Evolutionary conservation across 495 filamentous ascomycete genomes (phyloP), one percentile per base, ranked within the genome.

Genomic region (Podospora didyma): DNA sequence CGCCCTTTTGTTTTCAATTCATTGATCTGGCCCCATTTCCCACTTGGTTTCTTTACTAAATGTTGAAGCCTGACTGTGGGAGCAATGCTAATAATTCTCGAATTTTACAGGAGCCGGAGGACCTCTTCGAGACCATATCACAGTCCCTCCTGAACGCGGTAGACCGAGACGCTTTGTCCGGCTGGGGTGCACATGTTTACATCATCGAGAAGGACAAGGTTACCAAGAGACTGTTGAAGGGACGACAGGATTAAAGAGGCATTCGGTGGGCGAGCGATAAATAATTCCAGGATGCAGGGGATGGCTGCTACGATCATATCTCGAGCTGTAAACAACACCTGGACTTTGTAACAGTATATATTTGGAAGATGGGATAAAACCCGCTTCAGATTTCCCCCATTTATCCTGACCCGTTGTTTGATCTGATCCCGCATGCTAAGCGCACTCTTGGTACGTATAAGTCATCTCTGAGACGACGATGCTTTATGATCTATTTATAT

Each of bases 161-260:
- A 28, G 94, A 98, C 73, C 80, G 94, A 72, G 94, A 98, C 72
- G 94, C 94, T 46, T 79, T 98, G 46, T 96, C 92, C 11, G 94
- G 94, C 62, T 98, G 94, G 94, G 94, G 94, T 68, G 94, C 94
- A 34, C 90, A 97, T 64, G 94, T 98, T 59, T 97, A 97, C 74
- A 92, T 98, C 62, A 94, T 98, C 74, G 95, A 97, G 82, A 98
- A 97, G 82, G 91, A 96, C 75, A 97, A 97, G 86, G 91, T 97
- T 42, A 96, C 93, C 66, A 96, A 98, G 87, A 82, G 94, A 68
- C 82, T 97, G 81, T 75, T 98, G 69, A 98, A 98, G 84, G 92
- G 94, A 71, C 73, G 79, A 68, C 79, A 81, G 71, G 79, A 82
- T 70, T 82, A 82, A 68, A 41, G 24, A 54, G 46, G 39, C 14